Evolutionary conservation across 805 yeast genomes (phyloP).

Genomic region (Candida incommunis): DNA sequence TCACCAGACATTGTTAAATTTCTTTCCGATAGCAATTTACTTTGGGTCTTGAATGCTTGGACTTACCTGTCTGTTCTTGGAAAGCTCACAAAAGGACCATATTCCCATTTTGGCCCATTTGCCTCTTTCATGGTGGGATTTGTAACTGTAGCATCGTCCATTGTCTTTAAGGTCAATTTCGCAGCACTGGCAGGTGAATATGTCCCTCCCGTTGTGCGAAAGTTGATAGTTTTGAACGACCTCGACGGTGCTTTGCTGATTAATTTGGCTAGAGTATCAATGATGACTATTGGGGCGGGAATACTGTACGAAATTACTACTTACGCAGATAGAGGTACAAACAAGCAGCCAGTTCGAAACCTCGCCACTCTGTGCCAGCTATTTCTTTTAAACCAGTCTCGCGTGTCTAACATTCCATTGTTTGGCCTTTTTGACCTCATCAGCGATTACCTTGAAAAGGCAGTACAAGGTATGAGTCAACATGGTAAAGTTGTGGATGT

Average conservation of each 20-base stretch:
- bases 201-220: constrained; percentile 28
- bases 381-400: constrained; percentile 40
- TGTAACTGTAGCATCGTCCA: constrained; percentile 30
- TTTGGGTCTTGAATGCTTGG: constrained; percentile 35
- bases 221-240: constrained; percentile 12
- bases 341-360: constrained; percentile 4
- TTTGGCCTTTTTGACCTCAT: constrained; percentile 25
- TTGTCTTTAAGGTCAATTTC: constrained; percentile 42
- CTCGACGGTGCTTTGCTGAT: constrained; percentile 6
- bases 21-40: constrained; percentile 20
- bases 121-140: constrained; percentile 24
- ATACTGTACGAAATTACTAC: constrained; percentile 10
- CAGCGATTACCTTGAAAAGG: constrained; percentile 4
- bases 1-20: constrained; percentile 34
- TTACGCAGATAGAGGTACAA: neutral
- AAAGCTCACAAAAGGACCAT: constrained; percentile 12
- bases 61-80: constrained; percentile 23
- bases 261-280: constrained; percentile 17
- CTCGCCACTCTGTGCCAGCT: constrained; percentile 14
- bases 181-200: constrained; percentile 39
- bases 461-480: neutral
- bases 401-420: constrained; percentile 41
- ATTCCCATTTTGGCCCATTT: constrained; percentile 12
- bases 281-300: constrained; percentile 13
- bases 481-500: constrained; percentile 12